Percentiles rank a stretch among this genome's conserved stretches.
Evolutionary conservation across 805 yeast species (phyloP).

Genomic region (Phaffomyces thermotolerans): DNA sequence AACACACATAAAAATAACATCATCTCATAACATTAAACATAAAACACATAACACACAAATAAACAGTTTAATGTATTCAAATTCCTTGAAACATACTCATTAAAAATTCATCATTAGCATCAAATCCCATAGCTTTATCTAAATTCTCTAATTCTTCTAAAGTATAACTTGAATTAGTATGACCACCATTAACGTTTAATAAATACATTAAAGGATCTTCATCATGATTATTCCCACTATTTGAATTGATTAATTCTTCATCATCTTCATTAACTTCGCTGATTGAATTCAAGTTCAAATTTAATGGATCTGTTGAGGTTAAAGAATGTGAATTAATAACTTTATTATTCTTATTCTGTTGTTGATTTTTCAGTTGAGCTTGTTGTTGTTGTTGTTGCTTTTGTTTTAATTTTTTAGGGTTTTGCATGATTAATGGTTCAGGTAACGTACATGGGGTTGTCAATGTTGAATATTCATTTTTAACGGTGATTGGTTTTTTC

Average conservation of each 20-base stretch:
- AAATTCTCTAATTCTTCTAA: constrained; percentile 22
- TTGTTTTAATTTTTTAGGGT: background rate
- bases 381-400: constrained; percentile 1
- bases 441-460: background rate
- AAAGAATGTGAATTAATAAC: background rate
- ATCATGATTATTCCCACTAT: constrained; percentile 4
- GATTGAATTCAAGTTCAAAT: constrained; percentile 1
- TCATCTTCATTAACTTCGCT: constrained; percentile 8
- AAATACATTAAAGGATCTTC: constrained; percentile 19
- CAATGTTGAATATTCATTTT: background rate
- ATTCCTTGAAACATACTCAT: constrained; percentile 21
- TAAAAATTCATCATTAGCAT: constrained; percentile 20
- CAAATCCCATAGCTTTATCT: constrained; percentile 25
- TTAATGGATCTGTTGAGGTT: constrained; percentile 5
- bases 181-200: constrained; percentile 10
- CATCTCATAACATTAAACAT: background rate
- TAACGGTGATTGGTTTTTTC: no score
- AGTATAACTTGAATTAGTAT: constrained; percentile 14
- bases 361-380: no score
- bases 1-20: no score
- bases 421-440: constrained; percentile 6
- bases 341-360: no score
- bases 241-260: background rate
- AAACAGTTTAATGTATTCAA: constrained; percentile 3
- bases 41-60: background rate